Base-by-base conservation (phyloP, 257 asterid species). In the Haberlea rhodopensis region DNA sequence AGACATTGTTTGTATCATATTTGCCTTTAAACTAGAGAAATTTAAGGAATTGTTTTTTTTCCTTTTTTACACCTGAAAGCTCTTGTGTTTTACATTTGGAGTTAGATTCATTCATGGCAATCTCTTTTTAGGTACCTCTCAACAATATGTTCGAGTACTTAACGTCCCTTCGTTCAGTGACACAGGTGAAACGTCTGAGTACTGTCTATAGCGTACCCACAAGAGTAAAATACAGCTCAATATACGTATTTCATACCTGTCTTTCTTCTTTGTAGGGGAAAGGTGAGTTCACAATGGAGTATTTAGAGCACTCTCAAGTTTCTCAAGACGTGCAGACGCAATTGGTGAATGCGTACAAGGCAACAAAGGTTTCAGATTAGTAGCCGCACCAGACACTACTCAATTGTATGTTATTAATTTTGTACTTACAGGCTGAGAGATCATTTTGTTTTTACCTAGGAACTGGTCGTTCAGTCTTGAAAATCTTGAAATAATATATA, bases 271-370 rank as follows among this genome's bases (percentile, higher is more conserved):
- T 53, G 45, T 77, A 94, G 97, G 99, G 99, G 2, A 94, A 94
- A 84, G 99, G 99, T 13, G 99, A 94, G 81, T 94, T 94, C 75
- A 90, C 99, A 22, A 94, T 90, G 99, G 99, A 94, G 75, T 94
- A 94, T 73, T 69, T 73, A 55, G 89, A 89, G 71, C 99, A 94
- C 67, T 70, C 82, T 3, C 86, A 95, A 53, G 96, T 94, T 68
- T 73, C 99, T 7, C 79, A 79, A 64, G 99, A 92, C 25, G 95
- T 87, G 60, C 99, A 92, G 78, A 78, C 85, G 15, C 97, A 87
- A 78, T 73, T 94, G 71, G 82, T 94, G 72, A 87, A 85, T 20
- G 48, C 78, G 6, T 70, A 85, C 87, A 85, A 85, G 76, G 85
- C 89, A 48, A 67, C 86, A 27, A 89, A 75, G 72, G 74, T 75